Conservation (phyloP, 2,329 filamentous ascomycete genomes). For the Colletotrichum cereale region DNA sequence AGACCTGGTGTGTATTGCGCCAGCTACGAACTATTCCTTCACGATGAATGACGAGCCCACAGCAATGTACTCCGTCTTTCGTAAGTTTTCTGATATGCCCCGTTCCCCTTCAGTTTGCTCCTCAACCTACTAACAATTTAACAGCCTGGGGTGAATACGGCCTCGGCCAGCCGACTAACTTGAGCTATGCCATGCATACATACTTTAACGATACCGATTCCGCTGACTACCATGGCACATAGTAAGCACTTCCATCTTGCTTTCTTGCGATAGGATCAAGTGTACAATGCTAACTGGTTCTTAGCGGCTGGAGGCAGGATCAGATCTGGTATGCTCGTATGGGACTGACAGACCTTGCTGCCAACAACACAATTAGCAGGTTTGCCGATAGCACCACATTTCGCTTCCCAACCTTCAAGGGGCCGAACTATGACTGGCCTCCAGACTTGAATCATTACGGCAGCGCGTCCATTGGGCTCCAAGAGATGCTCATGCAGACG, state of each 20-base stretch:
- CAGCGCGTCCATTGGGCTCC: neutral
- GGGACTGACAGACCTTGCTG: neutral
- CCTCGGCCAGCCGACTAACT: neutral
- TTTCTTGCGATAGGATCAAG: too few species aligned
- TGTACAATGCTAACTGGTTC: neutral
- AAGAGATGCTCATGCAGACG: neutral
- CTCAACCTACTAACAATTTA: neutral
- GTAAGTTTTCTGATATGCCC: neutral
- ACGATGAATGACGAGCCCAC: neutral
- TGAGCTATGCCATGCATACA: neutral
- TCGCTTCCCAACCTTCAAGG: neutral
- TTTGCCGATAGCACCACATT: neutral
- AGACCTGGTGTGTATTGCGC: neutral
- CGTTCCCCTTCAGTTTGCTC: too few species aligned
- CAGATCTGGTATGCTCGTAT: neutral
- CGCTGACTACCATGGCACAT: neutral
- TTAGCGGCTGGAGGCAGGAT: neutral
- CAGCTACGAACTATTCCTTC: neutral
- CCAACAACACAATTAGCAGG: neutral
- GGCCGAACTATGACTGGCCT: neutral
- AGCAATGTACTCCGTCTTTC: neutral
- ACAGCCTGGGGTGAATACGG: neutral
- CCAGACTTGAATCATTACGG: neutral
- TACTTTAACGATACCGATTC: neutral
- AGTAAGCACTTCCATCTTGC: neutral